These are phyloP conservation scores for Citrus glauca DNA, from an alignment of 345 rosid species.

Conservation along the genomic window DNA sequence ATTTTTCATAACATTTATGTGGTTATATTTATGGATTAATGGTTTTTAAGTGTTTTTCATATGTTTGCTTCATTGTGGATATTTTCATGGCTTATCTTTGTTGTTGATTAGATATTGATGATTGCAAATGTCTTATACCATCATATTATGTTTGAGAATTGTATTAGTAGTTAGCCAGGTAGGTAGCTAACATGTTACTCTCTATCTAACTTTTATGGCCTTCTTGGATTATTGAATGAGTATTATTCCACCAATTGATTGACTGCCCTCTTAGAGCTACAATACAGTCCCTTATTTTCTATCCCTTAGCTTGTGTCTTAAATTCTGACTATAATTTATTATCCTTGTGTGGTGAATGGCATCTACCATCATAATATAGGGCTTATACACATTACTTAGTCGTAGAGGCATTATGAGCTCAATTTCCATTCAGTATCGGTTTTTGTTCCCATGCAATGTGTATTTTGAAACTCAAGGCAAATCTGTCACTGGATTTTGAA, in stretches of 20 bases:
- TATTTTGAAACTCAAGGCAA: neutral
- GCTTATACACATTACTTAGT: constrained; percentile 23
- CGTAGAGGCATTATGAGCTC: constrained; percentile 50
- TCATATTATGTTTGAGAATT: constrained; percentile 2
- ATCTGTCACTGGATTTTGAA: neutral
- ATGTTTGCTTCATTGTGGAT: too few relatives aligned
- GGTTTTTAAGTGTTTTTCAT: too few relatives aligned
- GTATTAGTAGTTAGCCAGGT: constrained; percentile 5
- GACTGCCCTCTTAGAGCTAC: constrained; percentile 1
- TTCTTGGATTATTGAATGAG: neutral
- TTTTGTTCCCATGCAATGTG: constrained; percentile 10
- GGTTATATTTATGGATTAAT: too few relatives aligned
- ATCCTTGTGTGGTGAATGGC: neutral
- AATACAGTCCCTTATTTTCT: neutral
- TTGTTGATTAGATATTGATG: constrained; percentile 16
- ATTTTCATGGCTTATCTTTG: too few relatives aligned
- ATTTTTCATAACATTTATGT: too few relatives aligned
- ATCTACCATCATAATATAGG: neutral
- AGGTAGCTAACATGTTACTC: constrained; percentile 11
- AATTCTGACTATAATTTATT: neutral
- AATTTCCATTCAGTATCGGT: neutral
- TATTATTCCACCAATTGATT: constrained; percentile 2
- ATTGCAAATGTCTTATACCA: constrained; percentile 5
- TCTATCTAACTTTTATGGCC: constrained; percentile 6
- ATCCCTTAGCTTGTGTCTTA: neutral